Evolutionary conservation across 2,329 filamentous ascomycete species (phyloP).

Genomic region (Neofusicoccum ribis): DNA sequence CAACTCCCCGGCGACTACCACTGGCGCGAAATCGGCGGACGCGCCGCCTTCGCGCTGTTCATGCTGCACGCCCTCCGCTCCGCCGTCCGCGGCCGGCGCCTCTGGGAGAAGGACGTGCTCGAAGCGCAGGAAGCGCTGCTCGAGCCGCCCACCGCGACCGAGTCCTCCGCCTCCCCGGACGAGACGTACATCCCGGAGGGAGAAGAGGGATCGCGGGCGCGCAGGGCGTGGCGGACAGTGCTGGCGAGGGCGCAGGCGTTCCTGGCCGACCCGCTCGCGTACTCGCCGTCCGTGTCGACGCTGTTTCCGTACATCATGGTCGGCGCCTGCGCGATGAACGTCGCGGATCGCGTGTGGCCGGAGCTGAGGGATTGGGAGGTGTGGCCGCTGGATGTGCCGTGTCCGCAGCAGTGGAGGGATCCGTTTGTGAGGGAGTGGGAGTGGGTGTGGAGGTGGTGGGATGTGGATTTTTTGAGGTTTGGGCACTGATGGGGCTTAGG

Average conservation of each 20-base stretch:
- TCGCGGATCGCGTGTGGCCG: background rate
- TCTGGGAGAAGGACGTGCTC: background rate
- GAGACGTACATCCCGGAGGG: no score
- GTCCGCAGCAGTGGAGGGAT: conserved; percentile 9
- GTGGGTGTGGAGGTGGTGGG: background rate
- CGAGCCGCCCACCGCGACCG: background rate
- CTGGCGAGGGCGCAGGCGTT: background rate
- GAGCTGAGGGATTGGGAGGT: background rate
- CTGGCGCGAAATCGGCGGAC: background rate
- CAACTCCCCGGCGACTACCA: background rate
- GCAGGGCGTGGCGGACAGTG: background rate
- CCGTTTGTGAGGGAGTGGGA: background rate
- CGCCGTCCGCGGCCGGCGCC: background rate
- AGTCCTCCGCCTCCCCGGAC: no score
- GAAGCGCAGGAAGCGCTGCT: background rate
- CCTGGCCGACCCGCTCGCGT: background rate
- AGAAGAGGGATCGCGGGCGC: background rate
- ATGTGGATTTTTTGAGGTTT: background rate
- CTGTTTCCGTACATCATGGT: background rate
- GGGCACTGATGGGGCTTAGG: no score
- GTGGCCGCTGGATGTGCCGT: background rate
- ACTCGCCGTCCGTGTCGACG: background rate
- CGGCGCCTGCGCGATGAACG: background rate
- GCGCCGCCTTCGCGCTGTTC: background rate
- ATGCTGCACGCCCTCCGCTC: background rate